A percentile compares a stretch with the other conserved stretches of the same genome.
Evolutionary conservation across 805 yeast species (phyloP).

Genomic region (Starmerella stellata): DNA sequence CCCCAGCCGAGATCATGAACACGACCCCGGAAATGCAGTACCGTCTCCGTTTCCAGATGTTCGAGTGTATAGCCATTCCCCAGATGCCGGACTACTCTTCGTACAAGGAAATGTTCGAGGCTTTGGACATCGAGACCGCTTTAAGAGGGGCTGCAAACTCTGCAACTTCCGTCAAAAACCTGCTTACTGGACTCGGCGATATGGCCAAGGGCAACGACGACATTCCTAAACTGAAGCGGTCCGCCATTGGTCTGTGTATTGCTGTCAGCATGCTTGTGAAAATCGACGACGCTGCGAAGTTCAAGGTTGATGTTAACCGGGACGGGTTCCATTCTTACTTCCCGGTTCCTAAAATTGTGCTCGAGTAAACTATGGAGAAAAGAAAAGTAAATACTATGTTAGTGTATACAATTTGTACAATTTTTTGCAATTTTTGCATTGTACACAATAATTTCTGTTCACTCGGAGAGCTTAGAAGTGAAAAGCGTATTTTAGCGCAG

Average conservation of each 20-base stretch:
- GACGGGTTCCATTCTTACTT: slow-evolving; percentile 31
- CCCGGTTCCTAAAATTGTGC: slow-evolving; percentile 23
- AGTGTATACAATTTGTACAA: too few species aligned
- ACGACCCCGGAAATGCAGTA: slow-evolving; percentile 24
- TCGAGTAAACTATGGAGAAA: too few species aligned
- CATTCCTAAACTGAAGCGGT: slow-evolving; percentile 13
- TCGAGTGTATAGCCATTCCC: slow-evolving; percentile 66
- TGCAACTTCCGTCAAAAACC: slow-evolving; percentile 9
- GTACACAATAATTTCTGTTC: too few species aligned
- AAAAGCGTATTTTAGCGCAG: too few species aligned
- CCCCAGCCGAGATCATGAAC: slow-evolving; percentile 12
- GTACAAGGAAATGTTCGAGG: slow-evolving; percentile 10
- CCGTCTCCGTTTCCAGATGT: slow-evolving; percentile 56
- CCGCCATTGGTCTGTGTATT: slow-evolving; percentile 13
- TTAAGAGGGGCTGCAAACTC: slow-evolving; percentile 15
- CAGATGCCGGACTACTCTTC: slow-evolving; percentile 35
- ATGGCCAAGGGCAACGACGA: slow-evolving; percentile 14
- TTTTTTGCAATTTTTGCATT: too few species aligned
- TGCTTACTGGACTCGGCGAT: slow-evolving; percentile 9
- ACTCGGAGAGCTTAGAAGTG: too few species aligned
- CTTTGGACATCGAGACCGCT: slow-evolving; percentile 15
- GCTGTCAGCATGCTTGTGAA: slow-evolving; percentile 10
- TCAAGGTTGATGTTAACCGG: slow-evolving; percentile 18
- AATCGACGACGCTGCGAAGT: slow-evolving; percentile 1
- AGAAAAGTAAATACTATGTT: too few species aligned